Evolutionary conservation across 179 eudicot species (phyloP), one percentile per base, ranked within the genome.

Genomic region (Camellia oleifera): DNA sequence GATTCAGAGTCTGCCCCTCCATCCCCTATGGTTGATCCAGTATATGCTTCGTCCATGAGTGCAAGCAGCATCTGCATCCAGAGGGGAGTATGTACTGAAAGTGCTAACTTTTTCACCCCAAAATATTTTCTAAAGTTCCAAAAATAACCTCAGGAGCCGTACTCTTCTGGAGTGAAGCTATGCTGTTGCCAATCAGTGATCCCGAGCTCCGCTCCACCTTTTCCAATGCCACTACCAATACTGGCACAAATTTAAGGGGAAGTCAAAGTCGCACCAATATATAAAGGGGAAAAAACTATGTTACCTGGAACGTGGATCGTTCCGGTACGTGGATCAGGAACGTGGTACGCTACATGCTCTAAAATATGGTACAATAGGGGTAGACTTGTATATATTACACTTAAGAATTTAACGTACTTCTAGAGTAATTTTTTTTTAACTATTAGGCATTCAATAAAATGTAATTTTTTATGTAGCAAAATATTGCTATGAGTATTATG

Each of bases 21-120:
- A 88, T 90, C 99, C 69, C 90, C 98, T 80, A 94, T 92, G 77
- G 92, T 95, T 83, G 99, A 94, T 80, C 99, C 99, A 74, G 99
- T 97, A 85, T 97, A 97, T 23, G 99, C 99, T 89, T 97, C 99
- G 87, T 96, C 99, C 99, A 96, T 96, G 54, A 94, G 92, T 26
- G 97, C 98, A 74, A 96, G 92, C 65, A 96, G 87, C 99, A 96
- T 96, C 99, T 96, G 91, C 75, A 85, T 81, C 78, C 84, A 84
- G 52, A 54, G 57, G 81, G 76, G 45, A 62, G 48, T 66, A 52
- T 80, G 62, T 56, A 69, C 2, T 65, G 76, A 62, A 77, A 44
- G 42, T 69, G 56, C 74, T 14, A 81, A 20, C 75, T 11, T 72
- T 50, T 70, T 9, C 45, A 26, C 40, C 40, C 40, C 40, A 1